Percentiles rank a stretch among this genome's conserved stretches.
Evolutionary conservation across 345 rosid genomes (phyloP).

Genomic region (Nasturtium officinale): DNA sequence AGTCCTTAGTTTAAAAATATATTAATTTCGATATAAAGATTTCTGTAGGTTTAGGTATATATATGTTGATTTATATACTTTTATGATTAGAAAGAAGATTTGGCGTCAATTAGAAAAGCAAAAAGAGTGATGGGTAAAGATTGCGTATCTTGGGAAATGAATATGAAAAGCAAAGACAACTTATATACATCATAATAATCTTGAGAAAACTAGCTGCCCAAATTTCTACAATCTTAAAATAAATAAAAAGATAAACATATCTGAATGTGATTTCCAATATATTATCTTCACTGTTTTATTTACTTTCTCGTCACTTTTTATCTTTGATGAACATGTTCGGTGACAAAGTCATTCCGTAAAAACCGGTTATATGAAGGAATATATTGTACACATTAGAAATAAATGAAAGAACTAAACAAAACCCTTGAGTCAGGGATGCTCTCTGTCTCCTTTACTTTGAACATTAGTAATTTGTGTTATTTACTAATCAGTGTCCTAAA

Average conservation of each 20-base stretch:
- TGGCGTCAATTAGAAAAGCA: constrained; percentile 40
- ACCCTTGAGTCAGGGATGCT: not conserved
- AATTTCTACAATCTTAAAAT: not conserved
- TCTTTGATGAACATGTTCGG: constrained; percentile 33
- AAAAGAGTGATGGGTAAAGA: constrained; percentile 42
- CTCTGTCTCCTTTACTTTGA: not conserved
- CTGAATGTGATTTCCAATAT: constrained; percentile 2
- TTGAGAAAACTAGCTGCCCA: constrained; percentile 9
- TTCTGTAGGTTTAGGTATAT: not conserved
- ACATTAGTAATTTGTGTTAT: too few species aligned
- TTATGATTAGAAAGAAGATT: constrained; percentile 40
- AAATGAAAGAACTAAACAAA: not conserved
- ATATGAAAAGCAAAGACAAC: constrained; percentile 27
- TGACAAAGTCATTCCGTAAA: constrained; percentile 26
- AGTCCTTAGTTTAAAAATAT: not conserved
- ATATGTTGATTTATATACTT: constrained; percentile 23
- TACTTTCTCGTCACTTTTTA: constrained; percentile 22
- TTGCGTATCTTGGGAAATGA: constrained; percentile 42
- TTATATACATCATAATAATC: constrained; percentile 22
- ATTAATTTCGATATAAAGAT: not conserved
- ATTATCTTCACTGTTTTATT: constrained; percentile 25
- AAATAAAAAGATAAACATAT: not conserved
- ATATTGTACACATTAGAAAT: not conserved
- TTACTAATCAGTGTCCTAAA: not conserved
- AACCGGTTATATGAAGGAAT: constrained; percentile 1